These are phyloP conservation scores for Myxozyma lipomycoides DNA, from an alignment of 805 yeast species.

Conservation along the genomic window DNA sequence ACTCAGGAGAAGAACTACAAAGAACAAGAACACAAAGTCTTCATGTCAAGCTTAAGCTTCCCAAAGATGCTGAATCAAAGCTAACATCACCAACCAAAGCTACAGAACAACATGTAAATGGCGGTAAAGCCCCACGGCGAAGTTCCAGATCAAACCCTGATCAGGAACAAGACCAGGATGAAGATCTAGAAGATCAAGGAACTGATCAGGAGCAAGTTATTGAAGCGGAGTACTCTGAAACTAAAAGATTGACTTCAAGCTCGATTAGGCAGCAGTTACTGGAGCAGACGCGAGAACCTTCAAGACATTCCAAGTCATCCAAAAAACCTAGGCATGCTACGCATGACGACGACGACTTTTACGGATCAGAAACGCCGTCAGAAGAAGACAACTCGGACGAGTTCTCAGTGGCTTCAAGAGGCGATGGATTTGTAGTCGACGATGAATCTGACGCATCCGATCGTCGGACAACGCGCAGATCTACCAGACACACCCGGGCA, in stretches of 20 bases:
- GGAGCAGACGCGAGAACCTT: slow-evolving; percentile 1
- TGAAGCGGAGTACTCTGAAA: no score
- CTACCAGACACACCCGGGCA: slow-evolving; percentile 1
- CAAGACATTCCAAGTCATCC: neutral
- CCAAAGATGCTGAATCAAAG: no score
- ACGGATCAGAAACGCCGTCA: slow-evolving; percentile 24
- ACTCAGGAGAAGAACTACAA: neutral
- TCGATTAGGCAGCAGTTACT: slow-evolving; percentile 24
- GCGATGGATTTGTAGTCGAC: slow-evolving; percentile 23
- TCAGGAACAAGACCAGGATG: no score
- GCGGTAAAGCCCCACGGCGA: neutral
- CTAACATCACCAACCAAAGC: neutral
- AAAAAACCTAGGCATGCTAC: neutral
- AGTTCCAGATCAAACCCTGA: neutral
- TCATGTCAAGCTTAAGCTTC: slow-evolving; percentile 8
- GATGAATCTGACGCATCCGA: slow-evolving; percentile 26
- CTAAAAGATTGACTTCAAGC: no score
- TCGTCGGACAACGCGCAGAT: slow-evolving; percentile 11
- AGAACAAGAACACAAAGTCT: neutral
- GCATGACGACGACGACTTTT: slow-evolving; percentile 23
- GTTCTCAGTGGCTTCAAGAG: slow-evolving; percentile 2
- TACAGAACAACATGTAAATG: slow-evolving; percentile 1
- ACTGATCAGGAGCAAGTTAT: no score
- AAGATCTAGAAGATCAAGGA: no score
- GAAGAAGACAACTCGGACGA: slow-evolving; percentile 8